These are phyloP conservation scores for Heterococcus sp. DNA, from an alignment of 108 stramenopile species.

Conservation along the genomic window DNA sequence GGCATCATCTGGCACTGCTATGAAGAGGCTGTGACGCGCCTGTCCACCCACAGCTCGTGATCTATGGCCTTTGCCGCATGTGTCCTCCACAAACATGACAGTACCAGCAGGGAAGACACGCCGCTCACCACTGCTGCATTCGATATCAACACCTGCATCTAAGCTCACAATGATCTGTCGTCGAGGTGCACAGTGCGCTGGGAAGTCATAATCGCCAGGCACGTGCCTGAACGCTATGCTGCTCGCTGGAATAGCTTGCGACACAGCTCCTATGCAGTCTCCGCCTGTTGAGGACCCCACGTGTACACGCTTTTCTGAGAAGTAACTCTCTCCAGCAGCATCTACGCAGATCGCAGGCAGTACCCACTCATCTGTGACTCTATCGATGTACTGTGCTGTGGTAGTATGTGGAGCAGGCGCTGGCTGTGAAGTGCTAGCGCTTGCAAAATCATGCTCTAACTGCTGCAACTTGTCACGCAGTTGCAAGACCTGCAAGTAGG, in stretches of 20 bases:
- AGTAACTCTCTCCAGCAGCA: slow-evolving; percentile 25
- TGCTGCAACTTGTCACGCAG: not conserved
- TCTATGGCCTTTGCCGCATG: slow-evolving; percentile 40
- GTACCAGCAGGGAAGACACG: slow-evolving; percentile 31
- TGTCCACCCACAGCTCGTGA: slow-evolving; percentile 33
- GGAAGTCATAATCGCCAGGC: slow-evolving; percentile 41
- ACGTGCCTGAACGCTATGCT: slow-evolving; percentile 10
- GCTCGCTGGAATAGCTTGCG: not conserved
- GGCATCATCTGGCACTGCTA: slow-evolving; percentile 20
- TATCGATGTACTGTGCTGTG: not conserved
- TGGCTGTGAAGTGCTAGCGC: not conserved
- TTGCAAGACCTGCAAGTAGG: not conserved
- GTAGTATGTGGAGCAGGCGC: not conserved
- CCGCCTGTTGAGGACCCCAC: slow-evolving; percentile 1
- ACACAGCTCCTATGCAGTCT: slow-evolving; percentile 28
- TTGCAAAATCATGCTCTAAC: not conserved
- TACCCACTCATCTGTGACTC: slow-evolving; percentile 5
- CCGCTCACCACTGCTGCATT: slow-evolving; percentile 19
- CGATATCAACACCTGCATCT: slow-evolving; percentile 36
- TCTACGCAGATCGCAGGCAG: slow-evolving; percentile 24
- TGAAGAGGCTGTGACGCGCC: slow-evolving; percentile 20
- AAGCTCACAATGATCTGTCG: slow-evolving; percentile 31
- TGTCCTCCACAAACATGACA: slow-evolving; percentile 43
- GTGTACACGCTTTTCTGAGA: slow-evolving; percentile 11
- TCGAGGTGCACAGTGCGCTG: slow-evolving; percentile 17